Base-by-base conservation (phyloP, 192 early-diverging fungal species). In the Ambispora gerdemannii region DNA sequence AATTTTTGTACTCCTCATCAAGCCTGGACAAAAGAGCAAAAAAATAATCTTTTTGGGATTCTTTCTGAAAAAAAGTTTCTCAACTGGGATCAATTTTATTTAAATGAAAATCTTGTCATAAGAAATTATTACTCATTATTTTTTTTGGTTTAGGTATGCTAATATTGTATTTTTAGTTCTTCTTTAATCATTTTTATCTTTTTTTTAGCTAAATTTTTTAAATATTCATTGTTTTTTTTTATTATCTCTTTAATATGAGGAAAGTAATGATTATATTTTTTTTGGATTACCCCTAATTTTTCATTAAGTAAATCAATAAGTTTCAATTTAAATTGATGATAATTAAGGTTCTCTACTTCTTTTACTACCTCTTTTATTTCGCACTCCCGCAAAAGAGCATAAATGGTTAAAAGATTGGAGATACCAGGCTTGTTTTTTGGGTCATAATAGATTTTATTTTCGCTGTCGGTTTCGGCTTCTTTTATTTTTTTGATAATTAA, bases 401-500 rank as follows among this genome's bases (percentile, higher is more conserved):
- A 89, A 43, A 97, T 92, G 19, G 80, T 67, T 6, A 97, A 47
- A 73, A 97, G 70, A 63, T 95, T 97, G 28, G 88, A 83, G 4
- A 97, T 87, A 8, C 93, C 93, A 0, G 93, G 93, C 31, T 93
- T 78, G 0, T 74, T 63, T 6, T 63, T 72, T 3, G 87, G 85
- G 67, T 93, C 90, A 72, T 84, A 97, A 0, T 87, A 84, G 30
- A 95, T 86, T 0, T 85, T 85, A 3, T 65, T 58, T 6, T 83
- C 75, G 0, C 80, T 58, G 74, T 97, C 95, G 0, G 92, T 91
- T 0, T 82, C 81, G 3, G 93, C 89, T 28, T 83, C 77, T 13
- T 79, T 80, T 69, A 95, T 88, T 52, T 94, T 95, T 33, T 58
- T n/a, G n/a, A n/a, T n/a, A n/a, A n/a, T n/a, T n/a, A n/a, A n/a